Conservation (phyloP, 2,329 filamentous ascomycete species). For the Neurospora sp. region DNA sequence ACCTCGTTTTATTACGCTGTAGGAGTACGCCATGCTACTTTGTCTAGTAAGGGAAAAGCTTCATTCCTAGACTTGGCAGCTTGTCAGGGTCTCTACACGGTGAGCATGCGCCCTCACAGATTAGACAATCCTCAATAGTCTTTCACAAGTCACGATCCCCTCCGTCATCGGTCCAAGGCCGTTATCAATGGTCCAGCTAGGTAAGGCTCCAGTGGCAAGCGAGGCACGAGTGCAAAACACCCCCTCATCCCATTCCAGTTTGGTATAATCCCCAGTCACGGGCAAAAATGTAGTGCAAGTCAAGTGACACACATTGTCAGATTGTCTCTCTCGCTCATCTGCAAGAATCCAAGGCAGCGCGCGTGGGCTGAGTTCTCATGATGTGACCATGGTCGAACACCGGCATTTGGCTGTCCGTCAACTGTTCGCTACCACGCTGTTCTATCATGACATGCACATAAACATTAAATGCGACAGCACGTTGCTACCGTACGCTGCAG, state of each 20-base stretch:
- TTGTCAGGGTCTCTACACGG: neutral
- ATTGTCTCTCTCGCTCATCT: neutral
- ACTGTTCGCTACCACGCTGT: neutral
- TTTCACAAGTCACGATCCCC: neutral
- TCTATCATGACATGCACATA: neutral
- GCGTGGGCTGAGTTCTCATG: neutral
- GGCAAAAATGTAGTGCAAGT: neutral
- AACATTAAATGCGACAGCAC: neutral
- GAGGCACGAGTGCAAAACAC: neutral
- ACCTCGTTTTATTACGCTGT: neutral
- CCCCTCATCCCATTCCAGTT: neutral
- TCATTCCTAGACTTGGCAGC: neutral
- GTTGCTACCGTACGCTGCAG: neutral
- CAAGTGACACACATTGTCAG: neutral
- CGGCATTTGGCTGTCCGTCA: neutral
- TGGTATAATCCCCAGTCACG: neutral
- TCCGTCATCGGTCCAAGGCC: neutral
- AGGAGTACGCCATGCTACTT: neutral
- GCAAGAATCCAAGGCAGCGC: neutral
- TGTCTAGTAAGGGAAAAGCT: neutral
- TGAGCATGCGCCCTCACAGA: neutral
- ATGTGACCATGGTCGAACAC: neutral
- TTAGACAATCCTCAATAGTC: neutral
- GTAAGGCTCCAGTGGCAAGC: neutral
- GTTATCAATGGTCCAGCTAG: neutral